Evolutionary conservation across 2,329 filamentous ascomycete genomes (phyloP).

Genomic region (Coniochaeta prunicola): DNA sequence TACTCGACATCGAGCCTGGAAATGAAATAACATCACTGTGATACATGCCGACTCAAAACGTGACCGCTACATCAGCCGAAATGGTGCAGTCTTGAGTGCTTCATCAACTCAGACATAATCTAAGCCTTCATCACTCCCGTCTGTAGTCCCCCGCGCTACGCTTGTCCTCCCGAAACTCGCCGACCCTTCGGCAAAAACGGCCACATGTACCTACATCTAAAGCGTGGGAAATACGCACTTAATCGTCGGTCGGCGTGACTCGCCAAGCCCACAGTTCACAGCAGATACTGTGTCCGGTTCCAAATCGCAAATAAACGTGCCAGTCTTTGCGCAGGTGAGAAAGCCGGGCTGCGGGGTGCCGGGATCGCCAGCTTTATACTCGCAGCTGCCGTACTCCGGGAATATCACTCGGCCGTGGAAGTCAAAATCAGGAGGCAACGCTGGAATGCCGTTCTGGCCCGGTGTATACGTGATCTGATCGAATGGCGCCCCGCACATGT

Average conservation of each 20-base stretch:
- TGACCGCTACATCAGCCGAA: too few relatives aligned
- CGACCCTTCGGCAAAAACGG: too few relatives aligned
- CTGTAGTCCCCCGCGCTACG: too few relatives aligned
- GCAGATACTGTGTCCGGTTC: not conserved
- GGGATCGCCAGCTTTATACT: not conserved
- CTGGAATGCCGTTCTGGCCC: not conserved
- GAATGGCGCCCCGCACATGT: not conserved
- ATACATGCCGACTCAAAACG: too few relatives aligned
- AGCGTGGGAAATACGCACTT: not conserved
- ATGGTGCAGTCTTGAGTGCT: too few relatives aligned
- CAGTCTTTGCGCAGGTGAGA: not conserved
- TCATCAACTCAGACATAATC: too few relatives aligned
- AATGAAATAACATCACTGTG: too few relatives aligned
- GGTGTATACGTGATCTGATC: not conserved
- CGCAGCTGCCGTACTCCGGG: not conserved
- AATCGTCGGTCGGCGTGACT: not conserved
- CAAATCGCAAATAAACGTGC: not conserved
- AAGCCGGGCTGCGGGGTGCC: not conserved
- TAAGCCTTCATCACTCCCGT: too few relatives aligned
- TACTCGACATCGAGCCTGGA: too few relatives aligned
- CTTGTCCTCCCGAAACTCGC: too few relatives aligned
- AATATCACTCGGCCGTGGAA: not conserved
- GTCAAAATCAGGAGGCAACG: not conserved
- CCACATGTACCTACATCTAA: too few relatives aligned
- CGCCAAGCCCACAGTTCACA: not conserved